A percentile compares a stretch with the other conserved stretches of the same genome.
Evolutionary conservation across 2,329 filamentous ascomycete species (phyloP).

Genomic region (Byssoonygena ceratinophila): DNA sequence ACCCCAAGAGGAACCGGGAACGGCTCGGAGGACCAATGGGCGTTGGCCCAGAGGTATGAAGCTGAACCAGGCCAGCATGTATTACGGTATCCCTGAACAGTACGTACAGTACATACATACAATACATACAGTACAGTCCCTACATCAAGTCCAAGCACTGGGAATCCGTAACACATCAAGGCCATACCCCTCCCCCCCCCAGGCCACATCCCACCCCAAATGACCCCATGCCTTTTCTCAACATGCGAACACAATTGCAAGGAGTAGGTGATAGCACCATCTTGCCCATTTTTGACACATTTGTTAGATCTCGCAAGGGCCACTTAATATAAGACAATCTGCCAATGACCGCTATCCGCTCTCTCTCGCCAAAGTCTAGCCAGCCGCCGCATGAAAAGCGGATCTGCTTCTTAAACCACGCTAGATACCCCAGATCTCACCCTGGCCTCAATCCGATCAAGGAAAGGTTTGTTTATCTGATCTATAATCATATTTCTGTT

Average conservation of each 20-base stretch:
- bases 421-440: not conserved
- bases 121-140: not conserved
- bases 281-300: not conserved
- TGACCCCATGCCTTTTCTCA: not conserved
- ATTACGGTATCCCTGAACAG: not conserved
- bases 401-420: not conserved
- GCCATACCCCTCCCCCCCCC: too few relatives aligned
- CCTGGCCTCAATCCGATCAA: not conserved
- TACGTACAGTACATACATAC: not conserved
- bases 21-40: slow-evolving; percentile 2
- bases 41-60: not conserved
- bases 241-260: not conserved
- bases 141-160: too few relatives aligned
- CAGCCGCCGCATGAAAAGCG: not conserved
- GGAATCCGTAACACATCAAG: too few relatives aligned
- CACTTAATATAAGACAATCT: not conserved
- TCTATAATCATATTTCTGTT: not conserved
- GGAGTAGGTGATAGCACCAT: not conserved
- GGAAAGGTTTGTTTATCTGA: not conserved
- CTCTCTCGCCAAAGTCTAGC: too few relatives aligned
- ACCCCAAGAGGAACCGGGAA: not conserved
- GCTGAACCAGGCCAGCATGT: not conserved
- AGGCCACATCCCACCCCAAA: not conserved
- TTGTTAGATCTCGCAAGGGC: slow-evolving; percentile 1
- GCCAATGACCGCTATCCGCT: not conserved